phyloP scores from a whole-genome alignment of 2,329 filamentous ascomycete genomes.

The Aspergillus awamori region DNA sequence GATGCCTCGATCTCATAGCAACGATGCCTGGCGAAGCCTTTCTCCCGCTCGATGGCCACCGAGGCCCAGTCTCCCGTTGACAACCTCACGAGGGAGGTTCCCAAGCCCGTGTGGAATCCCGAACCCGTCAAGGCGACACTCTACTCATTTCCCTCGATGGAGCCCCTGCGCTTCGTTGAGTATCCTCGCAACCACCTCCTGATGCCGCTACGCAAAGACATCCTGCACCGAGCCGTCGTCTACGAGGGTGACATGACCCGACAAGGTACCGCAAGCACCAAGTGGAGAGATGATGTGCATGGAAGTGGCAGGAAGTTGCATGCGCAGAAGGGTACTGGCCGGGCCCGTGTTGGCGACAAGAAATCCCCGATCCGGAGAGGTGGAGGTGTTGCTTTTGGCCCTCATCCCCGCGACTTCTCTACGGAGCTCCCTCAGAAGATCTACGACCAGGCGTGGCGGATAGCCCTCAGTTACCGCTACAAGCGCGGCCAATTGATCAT shows the following conservation, averaged over 20 bases:
- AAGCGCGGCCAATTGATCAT: slow-evolving; percentile 83
- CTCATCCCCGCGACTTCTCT: slow-evolving; percentile 86
- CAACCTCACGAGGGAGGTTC: slow-evolving; percentile 29
- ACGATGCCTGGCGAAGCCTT: slow-evolving; percentile 40
- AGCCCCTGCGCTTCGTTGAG: slow-evolving; percentile 74
- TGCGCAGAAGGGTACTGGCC: slow-evolving; percentile 83
- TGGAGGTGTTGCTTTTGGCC: slow-evolving; percentile 88
- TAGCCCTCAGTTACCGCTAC: slow-evolving; percentile 89
- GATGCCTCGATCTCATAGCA: slow-evolving; percentile 39
- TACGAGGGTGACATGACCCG: slow-evolving; percentile 90
- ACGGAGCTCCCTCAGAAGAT: slow-evolving; percentile 83
- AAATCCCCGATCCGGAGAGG: slow-evolving; percentile 82
- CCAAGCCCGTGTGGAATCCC: slow-evolving; percentile 42
- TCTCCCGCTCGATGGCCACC: slow-evolving; percentile 54
- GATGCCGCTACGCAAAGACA: slow-evolving; percentile 84
- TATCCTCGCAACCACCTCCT: slow-evolving; percentile 83
- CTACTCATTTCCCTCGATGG: slow-evolving; percentile 86
- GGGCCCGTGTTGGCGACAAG: slow-evolving; percentile 75
- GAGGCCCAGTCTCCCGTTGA: slow-evolving; percentile 41
- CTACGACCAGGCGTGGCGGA: slow-evolving; percentile 95
- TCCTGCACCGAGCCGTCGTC: slow-evolving; percentile 87
- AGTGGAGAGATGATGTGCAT: slow-evolving; percentile 79
- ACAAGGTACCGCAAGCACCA: slow-evolving; percentile 80
- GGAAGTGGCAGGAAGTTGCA: slow-evolving; percentile 81
- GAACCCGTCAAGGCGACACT: slow-evolving; percentile 78